Evolutionary conservation across 225 moss, liverwort and hornwort species (phyloP), one percentile per base, ranked within the genome.

Genomic region (Sphagnum contortum): DNA sequence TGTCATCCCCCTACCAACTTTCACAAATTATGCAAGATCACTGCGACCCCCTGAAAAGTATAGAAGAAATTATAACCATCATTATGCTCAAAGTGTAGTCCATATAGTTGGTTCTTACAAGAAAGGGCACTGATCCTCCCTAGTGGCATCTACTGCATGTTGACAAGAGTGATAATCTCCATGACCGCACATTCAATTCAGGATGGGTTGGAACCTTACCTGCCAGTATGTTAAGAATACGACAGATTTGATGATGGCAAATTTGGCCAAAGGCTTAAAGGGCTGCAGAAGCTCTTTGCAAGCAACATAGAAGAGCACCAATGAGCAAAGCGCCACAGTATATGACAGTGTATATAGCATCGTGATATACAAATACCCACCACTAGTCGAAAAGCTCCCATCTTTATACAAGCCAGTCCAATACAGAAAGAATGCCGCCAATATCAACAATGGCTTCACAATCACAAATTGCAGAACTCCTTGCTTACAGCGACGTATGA

Each of bases 401-500:
- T 83, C 78, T 8, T 79, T 60, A 49, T 89, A 91, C 29, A 89
- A 70, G 45, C 74, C 81, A 1, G 75, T 77, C 52, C 84, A 88
- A 44, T 87, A 92, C 68, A 92, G 62, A 75, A 88, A 61, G 4
- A 96, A 59, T 0, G 90, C 84, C 56, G 83, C 84, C 45, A 80
- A 73, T 52, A 85, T 85, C 64, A 96, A 71, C 47, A 92, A 48
- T 29, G 92, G 95, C 82, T 92, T 96, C 49, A 96, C 47, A 14
- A 96, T 92, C 9, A 90, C 87, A 71, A 96, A 92, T 46, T 96
- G 95, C 13, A 92, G 76, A 70, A 92, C 88, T 8, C 92, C 90
- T 52, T 69, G 78, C 62, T 96, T 96, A 64, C 95, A 96, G 3
- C 72, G 66, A n/a, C 90, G 72, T 12, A 96, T 96, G 70, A 96